Base-by-base conservation (phyloP, 2,329 filamentous ascomycete genomes). In the Alternaria hordeiaustralica region DNA sequence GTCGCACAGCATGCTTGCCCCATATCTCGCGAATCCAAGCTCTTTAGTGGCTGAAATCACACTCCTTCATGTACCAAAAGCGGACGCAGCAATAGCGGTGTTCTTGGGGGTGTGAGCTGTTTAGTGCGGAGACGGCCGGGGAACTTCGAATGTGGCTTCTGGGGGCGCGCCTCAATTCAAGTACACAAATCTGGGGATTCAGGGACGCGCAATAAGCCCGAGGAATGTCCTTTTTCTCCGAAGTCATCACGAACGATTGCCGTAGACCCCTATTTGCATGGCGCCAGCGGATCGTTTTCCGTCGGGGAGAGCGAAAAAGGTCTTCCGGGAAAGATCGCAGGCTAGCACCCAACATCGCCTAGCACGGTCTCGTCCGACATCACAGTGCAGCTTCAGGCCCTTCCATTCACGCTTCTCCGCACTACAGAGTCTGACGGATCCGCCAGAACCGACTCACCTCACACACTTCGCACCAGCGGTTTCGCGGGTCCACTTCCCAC, bases 181-280 rank as follows among this genome's bases (percentile, higher is more conserved):
- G 55, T 30, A 58, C n/a, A 60, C 56, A 13, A 30, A 25, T 43
- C 25, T 43, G 46, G 30, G 47, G 53, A 44, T 49, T 20, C 28
- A 9, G 15, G 55, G 36, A 41, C 33, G 45, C 28, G 47, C 44
- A 57, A 6, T 11, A 49, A 58, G 25, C 45, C 71, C 71, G 71
- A 73, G 59, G 18, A 51, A 71, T 62, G 64, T 73, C 71, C 69
- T 53, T 21, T 23, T 21, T n/a, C 25, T 56, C 65, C 71, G 71
- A 73, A 63, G 43, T 59, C 58, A 53, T 18, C 20, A 70, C 70
- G 70, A 72, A 44, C 33, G 43, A 70, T 68, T 13, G 55, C 71
- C 71, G 71, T 65, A 21, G 36, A 21, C 46, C 36, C 50, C 23
- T 54, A 36, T 46, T 41, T 33, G 28, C 20, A n/a, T 43, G 43